These are phyloP conservation scores for Boletus vermiculosoides DNA, from an alignment of 768 basidiomycete genomes.

Conservation along the genomic window DNA sequence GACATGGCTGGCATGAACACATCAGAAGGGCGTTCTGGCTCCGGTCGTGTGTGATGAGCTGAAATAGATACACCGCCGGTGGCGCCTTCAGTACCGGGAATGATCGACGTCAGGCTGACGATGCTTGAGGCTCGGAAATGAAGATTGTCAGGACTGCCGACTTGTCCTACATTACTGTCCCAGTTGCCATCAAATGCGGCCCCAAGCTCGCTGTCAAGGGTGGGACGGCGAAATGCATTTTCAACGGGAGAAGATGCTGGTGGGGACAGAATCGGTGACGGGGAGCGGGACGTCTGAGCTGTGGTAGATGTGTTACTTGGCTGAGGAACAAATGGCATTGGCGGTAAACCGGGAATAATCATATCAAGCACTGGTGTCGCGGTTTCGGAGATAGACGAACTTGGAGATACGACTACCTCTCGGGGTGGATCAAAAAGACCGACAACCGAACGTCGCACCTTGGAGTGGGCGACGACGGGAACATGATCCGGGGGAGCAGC, in stretches of 20 bases:
- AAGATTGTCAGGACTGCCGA: conserved; percentile 34
- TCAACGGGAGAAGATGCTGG: conserved; percentile 7
- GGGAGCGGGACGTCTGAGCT: conserved; percentile 13
- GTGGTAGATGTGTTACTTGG: conserved; percentile 26
- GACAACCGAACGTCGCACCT: conserved; percentile 53
- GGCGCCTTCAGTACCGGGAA: conserved; percentile 27
- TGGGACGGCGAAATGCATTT: conserved; percentile 23
- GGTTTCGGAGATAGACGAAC: conserved; percentile 13
- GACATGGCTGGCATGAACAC: conserved; percentile 2
- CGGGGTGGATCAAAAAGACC: conserved; percentile 54
- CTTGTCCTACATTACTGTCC: conserved; percentile 8
- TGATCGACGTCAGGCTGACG: conserved; percentile 44
- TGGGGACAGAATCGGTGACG: conserved; percentile 19
- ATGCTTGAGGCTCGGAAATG: conserved; percentile 58
- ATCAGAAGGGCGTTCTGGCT: conserved; percentile 1
- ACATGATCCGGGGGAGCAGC: conserved; percentile 14
- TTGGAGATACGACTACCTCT: conserved; percentile 7
- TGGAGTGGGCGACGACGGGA: conserved; percentile 26
- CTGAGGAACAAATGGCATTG: conserved; percentile 35
- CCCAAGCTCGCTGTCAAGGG: conserved; percentile 60
- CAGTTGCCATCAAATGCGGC: conserved; percentile 41
- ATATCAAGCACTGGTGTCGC: conserved; percentile 26
- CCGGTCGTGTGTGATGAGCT: neutral
- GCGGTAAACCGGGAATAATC: conserved; percentile 36
- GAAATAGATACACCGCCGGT: conserved; percentile 4